These are phyloP conservation scores for Linanthus parryae DNA, from an alignment of 148 eudicot species.

Conservation along the genomic window DNA sequence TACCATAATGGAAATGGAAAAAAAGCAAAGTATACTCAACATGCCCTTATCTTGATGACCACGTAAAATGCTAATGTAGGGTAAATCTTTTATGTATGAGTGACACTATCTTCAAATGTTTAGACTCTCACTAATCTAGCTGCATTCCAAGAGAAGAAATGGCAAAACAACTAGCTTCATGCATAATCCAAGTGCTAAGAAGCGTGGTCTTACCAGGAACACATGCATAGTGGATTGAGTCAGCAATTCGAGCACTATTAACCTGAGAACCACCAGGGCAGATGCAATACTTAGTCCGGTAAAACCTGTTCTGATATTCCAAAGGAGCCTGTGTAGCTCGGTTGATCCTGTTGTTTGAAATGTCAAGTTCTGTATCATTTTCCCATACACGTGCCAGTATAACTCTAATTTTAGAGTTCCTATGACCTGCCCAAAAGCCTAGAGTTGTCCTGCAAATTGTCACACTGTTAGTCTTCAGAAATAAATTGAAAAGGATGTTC, in stretches of 20 bases:
- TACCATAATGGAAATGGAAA: too few relatives aligned
- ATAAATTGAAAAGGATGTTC: too few relatives aligned
- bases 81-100: too few relatives aligned
- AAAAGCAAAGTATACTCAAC: too few relatives aligned
- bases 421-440: conserved; percentile 63
- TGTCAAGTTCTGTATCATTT: conserved; percentile 63
- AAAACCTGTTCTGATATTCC: conserved; percentile 48
- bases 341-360: conserved; percentile 52
- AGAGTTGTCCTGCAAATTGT: conserved; percentile 52
- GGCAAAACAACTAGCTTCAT: not conserved
- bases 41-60: not conserved
- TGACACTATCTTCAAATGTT: too few relatives aligned
- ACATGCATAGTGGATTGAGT: conserved; percentile 68
- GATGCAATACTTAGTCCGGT: conserved; percentile 50
- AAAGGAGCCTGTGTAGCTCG: conserved; percentile 47
- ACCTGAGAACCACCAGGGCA: conserved; percentile 75
- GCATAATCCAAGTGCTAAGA: not conserved
- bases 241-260: conserved; percentile 59
- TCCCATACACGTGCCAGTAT: conserved; percentile 54
- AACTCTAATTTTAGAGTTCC: conserved; percentile 60
- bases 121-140: too few relatives aligned
- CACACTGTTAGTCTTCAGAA: too few relatives aligned
- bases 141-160: not conserved
- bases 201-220: conserved; percentile 40
- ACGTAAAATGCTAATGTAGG: not conserved